Evolutionary conservation across 2,329 filamentous ascomycete species (phyloP).

Genomic region (Aspergillus pseudotamarii): DNA sequence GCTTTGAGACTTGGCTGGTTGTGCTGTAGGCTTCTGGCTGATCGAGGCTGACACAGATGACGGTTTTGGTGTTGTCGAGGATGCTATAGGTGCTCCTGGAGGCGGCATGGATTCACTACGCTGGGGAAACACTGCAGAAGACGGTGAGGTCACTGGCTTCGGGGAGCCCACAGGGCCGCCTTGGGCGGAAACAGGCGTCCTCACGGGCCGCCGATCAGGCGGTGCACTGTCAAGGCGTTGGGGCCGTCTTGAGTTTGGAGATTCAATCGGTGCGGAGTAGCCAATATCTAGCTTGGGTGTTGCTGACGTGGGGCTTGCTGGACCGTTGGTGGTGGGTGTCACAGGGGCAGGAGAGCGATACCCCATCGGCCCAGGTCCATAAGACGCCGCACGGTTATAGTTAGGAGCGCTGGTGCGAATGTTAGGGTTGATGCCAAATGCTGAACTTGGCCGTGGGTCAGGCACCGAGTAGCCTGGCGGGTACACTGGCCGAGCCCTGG

Average conservation of each 20-base stretch:
- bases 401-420: conserved; percentile 44
- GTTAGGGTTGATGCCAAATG: conserved; percentile 53
- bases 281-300: conserved; percentile 49
- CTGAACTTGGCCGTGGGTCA: conserved; percentile 48
- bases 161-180: conserved; percentile 30
- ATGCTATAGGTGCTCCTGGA: conserved; percentile 42
- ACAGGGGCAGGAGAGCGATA: conserved; percentile 38
- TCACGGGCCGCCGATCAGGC: conserved; percentile 34
- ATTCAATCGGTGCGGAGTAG: conserved; percentile 50
- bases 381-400: conserved; percentile 37
- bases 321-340: conserved; percentile 33
- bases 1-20: conserved; percentile 30
- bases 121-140: conserved; percentile 36
- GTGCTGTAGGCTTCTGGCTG: conserved; percentile 39
- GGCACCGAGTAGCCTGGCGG: conserved; percentile 37
- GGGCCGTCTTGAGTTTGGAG: conserved; percentile 36
- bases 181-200: conserved; percentile 32
- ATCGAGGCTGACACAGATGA: conserved; percentile 30
- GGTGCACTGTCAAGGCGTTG: conserved; percentile 29
- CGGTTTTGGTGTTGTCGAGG: conserved; percentile 44
- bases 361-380: conserved; percentile 36
- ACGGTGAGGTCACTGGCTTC: conserved; percentile 31
- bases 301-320: conserved; percentile 34
- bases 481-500: conserved; percentile 37
- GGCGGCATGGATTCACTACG: conserved; percentile 35